Evolutionary conservation across 129 eudicot species (phyloP), one percentile per base, ranked within the genome.

Genomic region (Lactuca saligna): DNA sequence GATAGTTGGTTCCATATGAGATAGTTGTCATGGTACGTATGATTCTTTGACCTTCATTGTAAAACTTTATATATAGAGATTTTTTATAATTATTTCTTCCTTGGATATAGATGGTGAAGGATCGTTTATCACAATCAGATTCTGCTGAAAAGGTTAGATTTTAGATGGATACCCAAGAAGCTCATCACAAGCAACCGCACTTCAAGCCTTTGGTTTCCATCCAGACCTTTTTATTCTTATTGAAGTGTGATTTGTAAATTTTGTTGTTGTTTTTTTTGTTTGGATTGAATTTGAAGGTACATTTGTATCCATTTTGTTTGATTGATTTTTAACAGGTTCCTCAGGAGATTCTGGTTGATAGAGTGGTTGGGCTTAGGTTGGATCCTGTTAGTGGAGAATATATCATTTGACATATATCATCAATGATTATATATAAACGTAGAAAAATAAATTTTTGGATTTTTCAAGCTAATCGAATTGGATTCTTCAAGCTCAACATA

Each of bases 301-400:
- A n/a, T 38, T 54, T 63, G 63, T n/a, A 5, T 56, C 15, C 32
- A 16, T 54, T n/a, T 8, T 61, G 9, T 1, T 48, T 31, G 42
- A 6, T 60, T 72, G 17, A n/a, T 33, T 69, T 74, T 29, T 62
- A 70, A 49, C 68, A 94, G 99, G 99, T 94, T 55, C 88, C 99
- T 61, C 84, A 94, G 69, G 99, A 94, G 57, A 79, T 84, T 68
- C 95, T 94, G 61, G 97, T 94, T 68, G 99, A 87, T 70, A 50
- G 99, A 76, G 99, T 94, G 57, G 96, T 85, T 56, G 99, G 99
- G 14, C 97, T 95, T 42, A 87, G 99, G 81, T 76, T 87, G 80
- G 99, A 94, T 83, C 99, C 97, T 15, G 86, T 89, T 44, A 87
- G 96, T n/a, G 97, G 99, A 94, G 79, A 75, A 94, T 94, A 75